Evolutionary conservation across 2,329 filamentous ascomycete species (phyloP).

Genomic region (Leptosphaerulina australis): DNA sequence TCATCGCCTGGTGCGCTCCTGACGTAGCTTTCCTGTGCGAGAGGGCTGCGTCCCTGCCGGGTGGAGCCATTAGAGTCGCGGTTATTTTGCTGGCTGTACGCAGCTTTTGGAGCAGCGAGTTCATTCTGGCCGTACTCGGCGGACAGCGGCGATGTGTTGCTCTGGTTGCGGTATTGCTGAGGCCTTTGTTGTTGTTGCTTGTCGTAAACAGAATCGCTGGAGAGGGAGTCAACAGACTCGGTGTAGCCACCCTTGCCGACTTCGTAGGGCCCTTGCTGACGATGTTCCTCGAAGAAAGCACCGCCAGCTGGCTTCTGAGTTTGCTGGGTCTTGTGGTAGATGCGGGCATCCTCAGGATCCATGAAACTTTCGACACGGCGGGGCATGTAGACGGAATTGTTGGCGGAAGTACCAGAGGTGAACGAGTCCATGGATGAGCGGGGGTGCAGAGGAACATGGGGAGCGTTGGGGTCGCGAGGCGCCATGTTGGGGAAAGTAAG

Average conservation of each 20-base stretch:
- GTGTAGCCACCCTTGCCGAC: constrained; percentile 36
- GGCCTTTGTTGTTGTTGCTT: constrained; percentile 34
- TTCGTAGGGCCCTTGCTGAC: constrained; percentile 36
- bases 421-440: constrained; percentile 72
- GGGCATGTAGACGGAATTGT: constrained; percentile 69
- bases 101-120: constrained; percentile 40
- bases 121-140: constrained; percentile 31
- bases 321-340: constrained; percentile 72
- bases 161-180: constrained; percentile 28
- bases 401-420: constrained; percentile 62
- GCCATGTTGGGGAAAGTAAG: constrained; percentile 60
- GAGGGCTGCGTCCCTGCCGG: constrained; percentile 52
- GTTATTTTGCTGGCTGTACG: constrained; percentile 32
- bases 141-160: constrained; percentile 40
- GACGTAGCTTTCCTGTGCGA: constrained; percentile 54
- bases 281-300: constrained; percentile 48
- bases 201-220: constrained; percentile 45
- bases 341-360: constrained; percentile 75
- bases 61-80: constrained; percentile 18
- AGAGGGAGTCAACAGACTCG: constrained; percentile 46
- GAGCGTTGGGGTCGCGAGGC: constrained; percentile 53
- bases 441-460: constrained; percentile 57
- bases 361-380: constrained; percentile 76
- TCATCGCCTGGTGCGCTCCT: constrained; percentile 41
- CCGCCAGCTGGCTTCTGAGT: constrained; percentile 54